Conservation (phyloP, 1,284 basidiomycete genomes). For the Mrakiaceae sp. region DNA sequence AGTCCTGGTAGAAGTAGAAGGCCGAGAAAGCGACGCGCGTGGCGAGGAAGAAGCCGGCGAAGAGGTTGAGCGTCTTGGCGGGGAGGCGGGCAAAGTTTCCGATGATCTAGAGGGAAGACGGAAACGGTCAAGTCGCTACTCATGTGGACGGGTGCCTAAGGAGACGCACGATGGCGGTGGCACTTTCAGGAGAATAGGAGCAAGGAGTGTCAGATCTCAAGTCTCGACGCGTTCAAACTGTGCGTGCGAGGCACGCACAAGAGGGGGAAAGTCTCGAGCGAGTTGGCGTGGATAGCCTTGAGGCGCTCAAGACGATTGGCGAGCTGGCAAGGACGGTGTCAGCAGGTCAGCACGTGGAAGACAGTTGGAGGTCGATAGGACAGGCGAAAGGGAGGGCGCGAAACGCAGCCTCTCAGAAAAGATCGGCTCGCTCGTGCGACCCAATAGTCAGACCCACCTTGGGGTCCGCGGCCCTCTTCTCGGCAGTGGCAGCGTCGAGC, state of each 20-base stretch:
- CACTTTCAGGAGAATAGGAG: not conserved
- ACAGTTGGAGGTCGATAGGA: not conserved
- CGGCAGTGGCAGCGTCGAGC: constrained; percentile 1
- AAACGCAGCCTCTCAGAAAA: not conserved
- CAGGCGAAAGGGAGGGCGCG: not conserved
- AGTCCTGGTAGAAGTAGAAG: constrained; percentile 22
- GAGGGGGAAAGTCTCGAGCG: constrained; percentile 20
- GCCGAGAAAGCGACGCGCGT: constrained; percentile 23
- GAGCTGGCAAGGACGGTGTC: not conserved
- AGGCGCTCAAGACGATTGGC: constrained; percentile 11
- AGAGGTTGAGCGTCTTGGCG: constrained; percentile 23
- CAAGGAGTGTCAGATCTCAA: not conserved
- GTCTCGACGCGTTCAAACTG: no score
- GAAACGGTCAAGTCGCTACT: not conserved
- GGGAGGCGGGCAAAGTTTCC: constrained; percentile 27
- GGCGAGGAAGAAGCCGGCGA: constrained; percentile 23
- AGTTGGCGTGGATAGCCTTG: constrained; percentile 19
- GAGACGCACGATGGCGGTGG: not conserved
- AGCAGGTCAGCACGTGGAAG: not conserved
- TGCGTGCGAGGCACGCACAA: constrained; percentile 17
- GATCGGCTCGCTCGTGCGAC: no score
- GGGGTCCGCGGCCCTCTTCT: not conserved
- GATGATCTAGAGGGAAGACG: constrained; percentile 17
- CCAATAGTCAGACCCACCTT: constrained; percentile 7
- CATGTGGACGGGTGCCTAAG: not conserved